A percentile compares a stretch with the other conserved stretches of the same genome.
These are phyloP conservation scores for Populus hybrid DNA, from an alignment of 441 rosid genomes.

Conservation along the genomic window DNA sequence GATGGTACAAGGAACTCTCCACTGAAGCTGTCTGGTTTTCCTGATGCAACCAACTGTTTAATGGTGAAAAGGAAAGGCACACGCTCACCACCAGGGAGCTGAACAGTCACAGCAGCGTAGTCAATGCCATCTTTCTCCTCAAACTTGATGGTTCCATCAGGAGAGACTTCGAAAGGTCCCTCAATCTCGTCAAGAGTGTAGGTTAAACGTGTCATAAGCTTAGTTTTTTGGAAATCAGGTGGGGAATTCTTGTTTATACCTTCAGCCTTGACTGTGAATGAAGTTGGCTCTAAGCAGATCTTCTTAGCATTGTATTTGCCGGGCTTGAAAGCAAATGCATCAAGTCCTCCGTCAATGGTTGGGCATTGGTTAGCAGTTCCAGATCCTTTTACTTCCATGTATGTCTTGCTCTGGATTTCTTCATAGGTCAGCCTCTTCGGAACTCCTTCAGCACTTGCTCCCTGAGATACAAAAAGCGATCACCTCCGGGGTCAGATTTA, in stretches of 20 bases:
- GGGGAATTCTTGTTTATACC: constrained; percentile 63
- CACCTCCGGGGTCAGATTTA: not conserved
- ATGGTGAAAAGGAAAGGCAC: constrained; percentile 87
- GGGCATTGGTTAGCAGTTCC: constrained; percentile 95
- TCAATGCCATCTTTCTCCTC: constrained; percentile 82
- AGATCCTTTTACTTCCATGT: constrained; percentile 80
- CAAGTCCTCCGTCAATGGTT: constrained; percentile 63
- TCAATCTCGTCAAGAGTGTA: constrained; percentile 92
- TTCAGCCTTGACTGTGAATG: constrained; percentile 85
- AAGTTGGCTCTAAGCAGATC: constrained; percentile 77
- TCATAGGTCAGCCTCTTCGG: constrained; percentile 81
- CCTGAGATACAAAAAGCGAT: constrained; percentile 29
- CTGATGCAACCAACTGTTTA: constrained; percentile 72
- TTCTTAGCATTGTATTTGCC: constrained; percentile 82
- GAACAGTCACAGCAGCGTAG: constrained; percentile 86
- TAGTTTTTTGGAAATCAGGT: constrained; percentile 72
- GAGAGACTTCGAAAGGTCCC: constrained; percentile 79
- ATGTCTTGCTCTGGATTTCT: constrained; percentile 85
- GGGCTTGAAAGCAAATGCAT: constrained; percentile 60
- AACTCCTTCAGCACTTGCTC: constrained; percentile 73
- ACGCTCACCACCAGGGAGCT: constrained; percentile 84
- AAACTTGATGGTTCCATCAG: constrained; percentile 58
- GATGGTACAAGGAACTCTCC: constrained; percentile 80
- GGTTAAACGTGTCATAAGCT: constrained; percentile 92
- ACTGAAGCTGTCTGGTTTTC: constrained; percentile 69